phyloP scores from a whole-genome alignment of 345 rosid species.

The Aethionema arabicum region DNA sequence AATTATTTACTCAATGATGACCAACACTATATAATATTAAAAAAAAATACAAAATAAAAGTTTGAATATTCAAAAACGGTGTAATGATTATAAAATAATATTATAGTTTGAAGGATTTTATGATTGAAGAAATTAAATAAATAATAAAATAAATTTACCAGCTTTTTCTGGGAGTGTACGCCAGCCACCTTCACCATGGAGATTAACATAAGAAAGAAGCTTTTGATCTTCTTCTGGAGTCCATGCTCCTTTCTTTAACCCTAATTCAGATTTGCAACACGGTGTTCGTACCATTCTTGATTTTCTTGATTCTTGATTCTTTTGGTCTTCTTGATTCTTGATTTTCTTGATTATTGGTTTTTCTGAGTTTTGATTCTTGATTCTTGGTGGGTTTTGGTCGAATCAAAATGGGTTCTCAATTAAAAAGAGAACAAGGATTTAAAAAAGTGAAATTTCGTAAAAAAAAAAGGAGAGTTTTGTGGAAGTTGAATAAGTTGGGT shows the following conservation, averaged over 20 bases:
- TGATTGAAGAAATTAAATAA: no score
- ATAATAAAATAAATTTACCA: conserved; percentile 34
- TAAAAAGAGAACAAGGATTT: conserved; percentile 11
- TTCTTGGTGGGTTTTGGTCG: neutral
- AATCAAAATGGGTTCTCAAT: conserved; percentile 11
- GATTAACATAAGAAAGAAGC: conserved; percentile 42
- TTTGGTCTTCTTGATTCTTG: neutral
- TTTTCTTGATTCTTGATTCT: conserved; percentile 15
- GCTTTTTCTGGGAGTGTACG: conserved; percentile 51
- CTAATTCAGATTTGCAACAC: conserved; percentile 33
- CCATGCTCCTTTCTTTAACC: conserved; percentile 54
- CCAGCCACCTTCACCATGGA: conserved; percentile 56
- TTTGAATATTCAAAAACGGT: conserved; percentile 20
- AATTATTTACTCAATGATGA: conserved; percentile 1
- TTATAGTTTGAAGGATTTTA: no score
- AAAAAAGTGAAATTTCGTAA: conserved; percentile 18
- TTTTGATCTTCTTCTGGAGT: conserved; percentile 50
- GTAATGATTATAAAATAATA: neutral
- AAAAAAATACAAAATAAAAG: conserved; percentile 3
- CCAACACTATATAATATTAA: neutral
- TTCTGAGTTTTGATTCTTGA: neutral
- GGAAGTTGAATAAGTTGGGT: no score
- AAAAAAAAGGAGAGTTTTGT: conserved; percentile 13
- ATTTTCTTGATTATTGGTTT: neutral
- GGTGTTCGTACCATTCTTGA: conserved; percentile 45